Conservation (phyloP, 169 alveolate species). For the Plasmodium berghei region DNA sequence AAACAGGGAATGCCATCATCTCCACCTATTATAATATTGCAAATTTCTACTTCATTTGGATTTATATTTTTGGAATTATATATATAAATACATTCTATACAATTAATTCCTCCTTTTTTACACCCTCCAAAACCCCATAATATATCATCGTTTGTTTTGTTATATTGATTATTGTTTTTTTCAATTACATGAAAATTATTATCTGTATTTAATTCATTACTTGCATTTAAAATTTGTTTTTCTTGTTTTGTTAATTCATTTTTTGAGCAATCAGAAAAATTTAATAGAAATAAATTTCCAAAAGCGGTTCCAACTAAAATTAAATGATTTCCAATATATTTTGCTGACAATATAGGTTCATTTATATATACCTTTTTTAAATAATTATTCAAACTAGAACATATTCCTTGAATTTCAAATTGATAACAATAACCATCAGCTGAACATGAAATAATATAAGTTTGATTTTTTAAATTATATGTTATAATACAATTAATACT, state of each 20-base stretch:
- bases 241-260: constrained; percentile 22
- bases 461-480: constrained; percentile 56
- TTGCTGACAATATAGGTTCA: constrained; percentile 74
- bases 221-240: constrained; percentile 14
- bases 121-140: constrained; percentile 77
- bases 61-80: constrained; percentile 38
- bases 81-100: constrained; percentile 72
- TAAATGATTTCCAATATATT: constrained; percentile 66
- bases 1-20: constrained; percentile 75
- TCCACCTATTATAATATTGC: constrained; percentile 53
- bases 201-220: constrained; percentile 3
- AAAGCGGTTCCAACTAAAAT: constrained; percentile 71
- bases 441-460: constrained; percentile 71
- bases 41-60: constrained; percentile 60
- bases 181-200: neutral
- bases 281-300: constrained; percentile 75
- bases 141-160: constrained; percentile 30
- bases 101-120: constrained; percentile 71
- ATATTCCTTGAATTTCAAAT: constrained; percentile 63
- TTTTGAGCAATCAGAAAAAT: constrained; percentile 74
- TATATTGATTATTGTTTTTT: constrained; percentile 2
- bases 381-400: constrained; percentile 65
- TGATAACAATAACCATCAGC: constrained; percentile 77
- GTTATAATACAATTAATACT: constrained; percentile 73
- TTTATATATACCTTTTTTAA: constrained; percentile 62